A percentile compares a stretch with the other conserved stretches of the same genome.
These are phyloP conservation scores for Alloteropsis semialata DNA, from an alignment of 176 grass and related monocot species.

Conservation along the genomic window DNA sequence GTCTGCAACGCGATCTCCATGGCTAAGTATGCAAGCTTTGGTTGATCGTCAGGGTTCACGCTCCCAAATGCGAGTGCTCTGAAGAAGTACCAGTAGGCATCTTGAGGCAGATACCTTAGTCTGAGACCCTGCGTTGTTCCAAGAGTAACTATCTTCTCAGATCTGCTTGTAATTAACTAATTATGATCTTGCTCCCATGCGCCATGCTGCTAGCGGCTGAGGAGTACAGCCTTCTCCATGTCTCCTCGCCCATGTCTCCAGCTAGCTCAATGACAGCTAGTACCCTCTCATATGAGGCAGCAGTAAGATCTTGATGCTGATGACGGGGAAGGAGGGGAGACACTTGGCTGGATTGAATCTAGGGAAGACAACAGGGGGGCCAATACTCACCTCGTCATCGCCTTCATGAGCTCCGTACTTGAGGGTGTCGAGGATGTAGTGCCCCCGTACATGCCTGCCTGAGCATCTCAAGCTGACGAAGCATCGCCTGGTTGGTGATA, in stretches of 20 bases:
- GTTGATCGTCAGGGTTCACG: slow-evolving; percentile 4
- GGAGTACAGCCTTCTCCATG: slow-evolving; percentile 19
- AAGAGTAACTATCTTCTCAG: background rate
- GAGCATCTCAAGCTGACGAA: slow-evolving; percentile 27
- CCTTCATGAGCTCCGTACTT: background rate
- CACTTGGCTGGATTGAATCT: background rate
- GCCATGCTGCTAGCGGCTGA: background rate
- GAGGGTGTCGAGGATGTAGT: slow-evolving; percentile 36
- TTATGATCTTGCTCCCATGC: slow-evolving; percentile 25
- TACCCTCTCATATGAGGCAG: background rate
- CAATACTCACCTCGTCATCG: background rate
- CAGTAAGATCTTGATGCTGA: slow-evolving; percentile 4
- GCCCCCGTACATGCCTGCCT: slow-evolving; percentile 31
- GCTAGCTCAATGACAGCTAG: slow-evolving; percentile 14
- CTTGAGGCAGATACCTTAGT: background rate
- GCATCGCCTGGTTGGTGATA: slow-evolving; percentile 38
- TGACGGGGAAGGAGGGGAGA: background rate
- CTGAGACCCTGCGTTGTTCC: background rate
- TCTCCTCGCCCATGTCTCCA: background rate
- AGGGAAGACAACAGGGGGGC: background rate
- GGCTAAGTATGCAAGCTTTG: slow-evolving; percentile 18
- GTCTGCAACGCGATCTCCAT: slow-evolving; percentile 22
- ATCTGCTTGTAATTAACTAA: slow-evolving; percentile 7
- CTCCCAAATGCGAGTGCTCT: slow-evolving; percentile 22
- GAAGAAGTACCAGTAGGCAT: slow-evolving; percentile 42